Evolutionary conservation across 164 flowering plant genomes (phyloP), one percentile per base, ranked within the genome.

Genomic region (Chimonanthus praecox): DNA sequence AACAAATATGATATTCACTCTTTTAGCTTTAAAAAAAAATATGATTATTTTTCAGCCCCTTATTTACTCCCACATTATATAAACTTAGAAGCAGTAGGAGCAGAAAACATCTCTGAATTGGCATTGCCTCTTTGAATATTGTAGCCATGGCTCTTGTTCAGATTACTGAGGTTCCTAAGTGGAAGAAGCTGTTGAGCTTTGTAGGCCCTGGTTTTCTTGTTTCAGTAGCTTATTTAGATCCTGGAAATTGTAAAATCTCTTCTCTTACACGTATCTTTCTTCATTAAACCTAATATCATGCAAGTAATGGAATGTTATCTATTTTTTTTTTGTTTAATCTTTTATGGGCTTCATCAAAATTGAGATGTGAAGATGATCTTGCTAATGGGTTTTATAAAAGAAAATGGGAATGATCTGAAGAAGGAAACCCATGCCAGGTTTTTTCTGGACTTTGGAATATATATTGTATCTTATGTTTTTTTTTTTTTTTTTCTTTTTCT

Each of bases 191-290:
- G 60, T 71, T 78, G 60, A 54, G 71, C 6, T 78, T 50, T 62
- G 69, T 74, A 0, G 80, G 80, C 2, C 80, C 80, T 48, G 80
- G 80, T 43, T 78, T 78, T 71, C 69, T 78, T 11, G 80, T 78
- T 15, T 78, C 80, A 13, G 70, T 74, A 9, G 80, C 80, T 13
- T 78, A 78, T 67, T 78, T 78, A 13, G 80, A 78, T 46, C 80
- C 80, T 3, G 80, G 78, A 71, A 78, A 78, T 64, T 60, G 80
- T 78, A 71, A 49, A 16, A 9, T 51, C 68, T 68, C 47, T 47
- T 47, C 67, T 47, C 66, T 60, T 13, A n/a, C 13, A 47, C 33
- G 4, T 44, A 16, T 64, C 49, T 21, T n/a, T 74, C 33, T 47
- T 21, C 63, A 8, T 72, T 21, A 33, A n/a, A 6, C 13, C 16